Percentiles rank a stretch among this genome's conserved stretches.
Conservation (phyloP, 768 basidiomycete species). For the Termitomyces sp. region DNA sequence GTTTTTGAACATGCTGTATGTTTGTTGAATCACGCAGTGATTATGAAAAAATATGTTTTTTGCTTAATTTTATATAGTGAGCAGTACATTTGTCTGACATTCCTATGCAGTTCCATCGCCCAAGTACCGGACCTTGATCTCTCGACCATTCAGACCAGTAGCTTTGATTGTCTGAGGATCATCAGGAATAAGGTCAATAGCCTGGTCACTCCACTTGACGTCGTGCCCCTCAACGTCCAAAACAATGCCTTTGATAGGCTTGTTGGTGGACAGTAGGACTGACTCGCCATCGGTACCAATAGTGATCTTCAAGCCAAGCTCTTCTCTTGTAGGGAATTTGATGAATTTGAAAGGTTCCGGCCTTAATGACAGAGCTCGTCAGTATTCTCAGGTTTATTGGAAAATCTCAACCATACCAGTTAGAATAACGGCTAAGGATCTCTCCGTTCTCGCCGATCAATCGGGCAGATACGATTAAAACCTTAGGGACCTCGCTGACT, state of each 20-base stretch:
- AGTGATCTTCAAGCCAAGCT: slow-evolving; percentile 52
- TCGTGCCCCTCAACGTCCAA: slow-evolving; percentile 72
- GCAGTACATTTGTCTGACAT: background rate
- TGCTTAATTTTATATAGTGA: background rate
- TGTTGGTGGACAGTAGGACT: slow-evolving; percentile 46
- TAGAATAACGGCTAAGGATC: slow-evolving; percentile 68
- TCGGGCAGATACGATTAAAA: slow-evolving; percentile 68
- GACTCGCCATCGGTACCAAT: slow-evolving; percentile 51
- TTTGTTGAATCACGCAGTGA: background rate
- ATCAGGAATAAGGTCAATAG: slow-evolving; percentile 82
- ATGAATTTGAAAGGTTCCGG: slow-evolving; percentile 95
- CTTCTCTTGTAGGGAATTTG: slow-evolving; percentile 60
- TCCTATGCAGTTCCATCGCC: slow-evolving; percentile 67
- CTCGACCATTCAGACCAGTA: slow-evolving; percentile 60
- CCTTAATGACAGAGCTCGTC: slow-evolving; percentile 37
- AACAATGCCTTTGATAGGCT: slow-evolving; percentile 85
- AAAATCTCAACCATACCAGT: slow-evolving; percentile 47
- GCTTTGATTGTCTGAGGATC: slow-evolving; percentile 71
- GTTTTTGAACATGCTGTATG: background rate
- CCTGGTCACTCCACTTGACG: slow-evolving; percentile 83
- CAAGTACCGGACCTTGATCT: slow-evolving; percentile 60
- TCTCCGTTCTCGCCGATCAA: slow-evolving; percentile 48
- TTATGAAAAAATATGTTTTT: background rate
- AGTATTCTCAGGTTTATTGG: background rate
- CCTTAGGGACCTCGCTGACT: slow-evolving; percentile 55